Percentiles rank a stretch among this genome's conserved stretches.
phyloP scores from a whole-genome alignment of 2,329 filamentous ascomycete genomes.

The Colletotrichum navitas region DNA sequence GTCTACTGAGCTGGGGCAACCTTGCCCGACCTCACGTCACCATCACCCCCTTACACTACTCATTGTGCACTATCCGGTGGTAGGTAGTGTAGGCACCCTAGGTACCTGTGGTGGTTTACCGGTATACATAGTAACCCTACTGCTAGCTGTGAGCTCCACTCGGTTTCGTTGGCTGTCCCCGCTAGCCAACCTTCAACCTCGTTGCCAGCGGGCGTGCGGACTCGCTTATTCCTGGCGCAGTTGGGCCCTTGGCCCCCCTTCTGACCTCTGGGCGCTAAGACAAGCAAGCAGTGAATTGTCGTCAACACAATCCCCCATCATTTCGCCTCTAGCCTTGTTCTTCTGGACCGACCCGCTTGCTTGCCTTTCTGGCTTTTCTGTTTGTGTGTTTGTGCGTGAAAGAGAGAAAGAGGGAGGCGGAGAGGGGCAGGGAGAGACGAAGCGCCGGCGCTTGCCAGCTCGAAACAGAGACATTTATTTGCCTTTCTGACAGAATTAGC shows the following conservation, averaged over 20 bases:
- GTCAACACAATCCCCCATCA: slow-evolving; percentile 32
- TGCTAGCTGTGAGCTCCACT: slow-evolving; percentile 8
- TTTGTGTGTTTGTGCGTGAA: not conserved
- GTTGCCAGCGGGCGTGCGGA: slow-evolving; percentile 28
- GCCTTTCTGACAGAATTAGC: not conserved
- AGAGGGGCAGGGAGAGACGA: not conserved
- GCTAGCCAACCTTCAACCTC: not conserved
- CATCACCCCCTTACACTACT: no score
- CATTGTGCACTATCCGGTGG: no score
- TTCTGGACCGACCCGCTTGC: slow-evolving; percentile 2
- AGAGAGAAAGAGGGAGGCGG: not conserved
- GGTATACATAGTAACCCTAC: no score
- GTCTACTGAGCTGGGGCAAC: slow-evolving; percentile 12
- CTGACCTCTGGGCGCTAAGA: slow-evolving; percentile 27
- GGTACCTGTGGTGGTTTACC: no score
- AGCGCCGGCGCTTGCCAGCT: slow-evolving; percentile 22
- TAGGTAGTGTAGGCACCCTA: no score
- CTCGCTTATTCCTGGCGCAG: slow-evolving; percentile 6
- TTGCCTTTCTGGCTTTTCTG: not conserved
- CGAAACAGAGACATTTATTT: not conserved
- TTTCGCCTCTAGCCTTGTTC: slow-evolving; percentile 19
- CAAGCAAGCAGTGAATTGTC: slow-evolving; percentile 20
- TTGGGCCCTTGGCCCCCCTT: not conserved
- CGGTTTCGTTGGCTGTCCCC: slow-evolving; percentile 5
- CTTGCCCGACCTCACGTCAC: slow-evolving; percentile 7